phyloP scores from a whole-genome alignment of 2,329 filamentous ascomycete genomes.

The Ophiocordyceps camponoti-saundersi region DNA sequence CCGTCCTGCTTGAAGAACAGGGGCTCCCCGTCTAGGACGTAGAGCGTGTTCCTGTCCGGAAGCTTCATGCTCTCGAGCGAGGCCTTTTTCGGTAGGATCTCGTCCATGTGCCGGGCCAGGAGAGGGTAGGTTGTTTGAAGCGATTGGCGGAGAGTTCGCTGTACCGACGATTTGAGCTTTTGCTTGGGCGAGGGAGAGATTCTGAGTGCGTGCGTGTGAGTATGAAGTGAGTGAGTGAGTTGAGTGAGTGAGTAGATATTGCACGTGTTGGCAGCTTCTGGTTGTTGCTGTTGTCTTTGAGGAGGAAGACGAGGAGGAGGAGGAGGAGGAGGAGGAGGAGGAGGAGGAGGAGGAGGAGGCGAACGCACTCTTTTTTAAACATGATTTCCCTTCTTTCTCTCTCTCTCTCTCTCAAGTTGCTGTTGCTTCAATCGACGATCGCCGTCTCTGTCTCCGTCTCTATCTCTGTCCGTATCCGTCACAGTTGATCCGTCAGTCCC shows the following conservation, averaged over 20 bases:
- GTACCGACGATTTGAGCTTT: slow-evolving; percentile 93
- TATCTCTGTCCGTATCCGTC: too few species aligned
- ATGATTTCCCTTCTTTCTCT: slow-evolving; percentile 26
- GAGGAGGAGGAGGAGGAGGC: neutral
- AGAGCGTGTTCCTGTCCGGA: slow-evolving; percentile 78
- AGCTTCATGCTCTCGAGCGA: slow-evolving; percentile 84
- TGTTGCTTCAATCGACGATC: too few species aligned
- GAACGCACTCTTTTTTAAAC: slow-evolving; percentile 85
- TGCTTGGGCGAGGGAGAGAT: slow-evolving; percentile 67
- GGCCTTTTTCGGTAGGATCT: slow-evolving; percentile 87
- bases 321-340: neutral
- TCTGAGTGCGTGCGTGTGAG: too few species aligned
- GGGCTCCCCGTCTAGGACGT: slow-evolving; percentile 59
- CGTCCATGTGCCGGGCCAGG: slow-evolving; percentile 76
- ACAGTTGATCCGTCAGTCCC: too few species aligned
- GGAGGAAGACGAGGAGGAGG: neutral
- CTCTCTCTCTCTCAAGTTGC: too few species aligned
- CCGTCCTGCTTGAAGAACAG: slow-evolving; percentile 82
- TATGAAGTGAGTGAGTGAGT: too few species aligned
- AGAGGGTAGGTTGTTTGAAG: slow-evolving; percentile 74
- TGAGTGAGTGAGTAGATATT: too few species aligned
- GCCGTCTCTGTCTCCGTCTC: too few species aligned
- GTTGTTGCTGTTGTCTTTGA: too few species aligned
- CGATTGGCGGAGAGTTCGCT: slow-evolving; percentile 69
- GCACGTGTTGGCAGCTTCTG: too few species aligned